phyloP scores from a whole-genome alignment of 345 rosid species.

The Aquilaria malaccensis region DNA sequence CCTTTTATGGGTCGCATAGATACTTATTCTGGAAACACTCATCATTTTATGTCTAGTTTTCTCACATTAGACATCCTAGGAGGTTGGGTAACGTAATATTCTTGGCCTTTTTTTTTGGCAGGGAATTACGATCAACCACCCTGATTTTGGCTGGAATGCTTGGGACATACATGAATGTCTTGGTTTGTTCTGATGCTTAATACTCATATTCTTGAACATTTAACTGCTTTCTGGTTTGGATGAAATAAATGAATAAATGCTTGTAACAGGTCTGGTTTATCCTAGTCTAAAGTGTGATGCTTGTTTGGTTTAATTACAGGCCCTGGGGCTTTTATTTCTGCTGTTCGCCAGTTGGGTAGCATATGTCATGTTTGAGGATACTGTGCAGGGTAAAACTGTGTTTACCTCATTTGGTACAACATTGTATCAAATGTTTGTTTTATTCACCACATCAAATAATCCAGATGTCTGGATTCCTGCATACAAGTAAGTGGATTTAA shows the following conservation, averaged over 20 bases:
- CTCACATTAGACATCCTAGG: too few species aligned
- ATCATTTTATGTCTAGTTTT: too few species aligned
- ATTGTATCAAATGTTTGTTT: slow-evolving; percentile 79
- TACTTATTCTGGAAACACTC: too few species aligned
- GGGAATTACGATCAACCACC: slow-evolving; percentile 65
- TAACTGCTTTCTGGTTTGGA: slow-evolving; percentile 7
- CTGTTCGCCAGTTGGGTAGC: slow-evolving; percentile 93
- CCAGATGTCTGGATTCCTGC: slow-evolving; percentile 99
- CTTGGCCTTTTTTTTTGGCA: slow-evolving; percentile 15
- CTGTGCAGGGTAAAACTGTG: slow-evolving; percentile 59
- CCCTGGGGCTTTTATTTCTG: slow-evolving; percentile 79
- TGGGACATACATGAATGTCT: slow-evolving; percentile 65
- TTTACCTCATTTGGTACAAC: slow-evolving; percentile 79
- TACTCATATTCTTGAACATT: not conserved
- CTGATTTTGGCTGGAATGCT: slow-evolving; percentile 87
- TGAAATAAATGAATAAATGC: not conserved
- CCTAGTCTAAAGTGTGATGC: slow-evolving; percentile 7
- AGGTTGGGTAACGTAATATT: too few species aligned
- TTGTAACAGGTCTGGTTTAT: not conserved
- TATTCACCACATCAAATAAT: slow-evolving; percentile 95
- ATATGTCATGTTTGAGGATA: slow-evolving; percentile 94
- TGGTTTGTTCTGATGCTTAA: slow-evolving; percentile 52
- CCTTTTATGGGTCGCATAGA: too few species aligned
- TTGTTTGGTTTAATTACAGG: slow-evolving; percentile 49
- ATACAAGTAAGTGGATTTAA: slow-evolving; percentile 65